Conservation (phyloP, 208 protist genomes). For the Wallacemonas sp. region DNA sequence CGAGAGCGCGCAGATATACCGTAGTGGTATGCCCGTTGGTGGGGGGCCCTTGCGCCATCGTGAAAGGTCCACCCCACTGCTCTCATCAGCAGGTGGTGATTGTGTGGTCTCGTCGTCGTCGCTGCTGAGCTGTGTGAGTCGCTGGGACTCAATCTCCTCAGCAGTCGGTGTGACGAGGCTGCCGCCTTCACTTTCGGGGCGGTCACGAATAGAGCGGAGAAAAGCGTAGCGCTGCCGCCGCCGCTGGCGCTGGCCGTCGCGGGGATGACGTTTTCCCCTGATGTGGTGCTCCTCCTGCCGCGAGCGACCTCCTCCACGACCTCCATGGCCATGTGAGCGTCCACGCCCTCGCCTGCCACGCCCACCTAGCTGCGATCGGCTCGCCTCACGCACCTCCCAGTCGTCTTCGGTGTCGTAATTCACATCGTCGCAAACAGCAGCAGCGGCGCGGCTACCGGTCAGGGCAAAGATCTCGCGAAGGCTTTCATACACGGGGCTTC, state of each 20-base stretch:
- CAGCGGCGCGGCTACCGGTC: background rate
- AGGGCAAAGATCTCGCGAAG: conserved; percentile 29
- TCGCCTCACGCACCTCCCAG: conserved; percentile 1
- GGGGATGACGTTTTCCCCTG: background rate
- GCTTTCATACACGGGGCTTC: conserved; percentile 31
- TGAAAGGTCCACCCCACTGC: conserved; percentile 15
- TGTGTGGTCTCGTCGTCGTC: conserved; percentile 12
- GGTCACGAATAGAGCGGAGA: conserved; percentile 8
- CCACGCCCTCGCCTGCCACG: conserved; percentile 9
- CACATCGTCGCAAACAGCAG: background rate
- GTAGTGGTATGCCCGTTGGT: conserved; percentile 28
- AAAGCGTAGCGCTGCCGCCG: conserved; percentile 9
- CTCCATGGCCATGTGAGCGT: background rate
- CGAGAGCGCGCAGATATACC: conserved; percentile 50
- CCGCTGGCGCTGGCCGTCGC: background rate
- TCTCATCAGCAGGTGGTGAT: background rate
- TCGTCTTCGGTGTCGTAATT: conserved; percentile 10
- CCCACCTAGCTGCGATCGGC: background rate
- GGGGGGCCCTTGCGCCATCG: conserved; percentile 35
- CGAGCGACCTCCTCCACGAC: background rate
- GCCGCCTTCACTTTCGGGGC: conserved; percentile 8
- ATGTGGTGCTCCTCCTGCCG: background rate
- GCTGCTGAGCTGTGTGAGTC: conserved; percentile 14
- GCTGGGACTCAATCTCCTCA: background rate
- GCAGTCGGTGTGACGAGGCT: conserved; percentile 17